These are phyloP conservation scores for Aspergillus mulundensis DNA, from an alignment of 495 filamentous ascomycete species.

Conservation along the genomic window DNA sequence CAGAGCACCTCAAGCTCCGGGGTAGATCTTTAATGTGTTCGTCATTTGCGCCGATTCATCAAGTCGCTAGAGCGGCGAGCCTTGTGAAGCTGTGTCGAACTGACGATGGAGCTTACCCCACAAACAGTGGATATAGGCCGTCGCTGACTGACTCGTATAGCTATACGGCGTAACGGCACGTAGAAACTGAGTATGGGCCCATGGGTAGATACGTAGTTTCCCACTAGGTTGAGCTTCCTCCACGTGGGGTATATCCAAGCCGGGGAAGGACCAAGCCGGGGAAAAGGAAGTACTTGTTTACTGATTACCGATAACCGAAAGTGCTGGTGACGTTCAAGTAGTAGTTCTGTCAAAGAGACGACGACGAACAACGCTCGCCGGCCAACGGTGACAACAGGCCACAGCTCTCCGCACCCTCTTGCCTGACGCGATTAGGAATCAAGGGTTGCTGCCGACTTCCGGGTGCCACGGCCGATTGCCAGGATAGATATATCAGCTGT, in stretches of 20 bases:
- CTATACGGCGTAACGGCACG: not conserved
- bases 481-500: not conserved
- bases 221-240: not conserved
- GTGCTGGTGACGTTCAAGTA: too few relatives aligned
- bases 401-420: not conserved
- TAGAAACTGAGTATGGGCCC: not conserved
- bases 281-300: conserved; percentile 8
- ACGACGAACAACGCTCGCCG: too few relatives aligned
- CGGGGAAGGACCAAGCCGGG: conserved; percentile 5
- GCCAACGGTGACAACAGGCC: not conserved
- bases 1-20: too few relatives aligned
- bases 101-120: not conserved
- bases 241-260: conserved; percentile 7
- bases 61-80: too few relatives aligned
- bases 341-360: too few relatives aligned
- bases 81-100: too few relatives aligned
- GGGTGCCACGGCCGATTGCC: not conserved
- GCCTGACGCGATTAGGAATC: not conserved
- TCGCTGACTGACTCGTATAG: too few relatives aligned
- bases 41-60: not conserved
- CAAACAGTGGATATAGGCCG: not conserved
- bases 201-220: not conserved
- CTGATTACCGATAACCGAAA: not conserved
- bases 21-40: not conserved
- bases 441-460: not conserved